Evolutionary conservation across 345 rosid genomes (phyloP).

Genomic region (Arabidopsis arenosa): DNA sequence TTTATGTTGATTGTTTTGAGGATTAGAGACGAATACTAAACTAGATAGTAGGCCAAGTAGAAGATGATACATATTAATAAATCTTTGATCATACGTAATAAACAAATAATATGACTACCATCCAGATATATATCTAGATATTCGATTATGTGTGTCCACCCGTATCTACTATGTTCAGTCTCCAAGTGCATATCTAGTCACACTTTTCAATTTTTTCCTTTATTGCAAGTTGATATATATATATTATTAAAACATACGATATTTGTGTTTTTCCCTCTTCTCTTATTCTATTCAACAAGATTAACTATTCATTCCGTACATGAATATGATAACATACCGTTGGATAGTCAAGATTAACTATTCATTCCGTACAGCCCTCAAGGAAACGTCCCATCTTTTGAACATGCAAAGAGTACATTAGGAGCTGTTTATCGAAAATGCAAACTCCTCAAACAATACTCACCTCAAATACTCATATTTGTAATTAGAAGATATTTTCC

Average conservation of each 20-base stretch:
- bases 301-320: too few relatives aligned
- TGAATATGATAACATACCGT: too few relatives aligned
- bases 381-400: slow-evolving; percentile 39
- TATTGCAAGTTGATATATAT: slow-evolving; percentile 28
- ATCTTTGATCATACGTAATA: not conserved
- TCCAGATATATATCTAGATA: slow-evolving; percentile 27
- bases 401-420: slow-evolving; percentile 29
- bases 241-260: too few relatives aligned
- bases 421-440: not conserved
- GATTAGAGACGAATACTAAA: not conserved
- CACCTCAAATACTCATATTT: not conserved
- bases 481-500: not conserved
- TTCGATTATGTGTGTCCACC: slow-evolving; percentile 6
- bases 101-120: slow-evolving; percentile 6
- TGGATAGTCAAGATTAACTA: not conserved
- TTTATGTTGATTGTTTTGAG: not conserved
- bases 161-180: slow-evolving; percentile 28
- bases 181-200: slow-evolving; percentile 45
- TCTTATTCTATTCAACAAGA: too few relatives aligned
- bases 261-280: too few relatives aligned
- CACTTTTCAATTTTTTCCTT: slow-evolving; percentile 6
- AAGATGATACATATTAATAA: not conserved
- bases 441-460: not conserved
- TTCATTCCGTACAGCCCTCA: slow-evolving; percentile 36
- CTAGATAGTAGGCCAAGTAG: not conserved